These are phyloP conservation scores for Diplotaxis tenuifolia DNA, from an alignment of 345 rosid genomes.

Conservation along the genomic window DNA sequence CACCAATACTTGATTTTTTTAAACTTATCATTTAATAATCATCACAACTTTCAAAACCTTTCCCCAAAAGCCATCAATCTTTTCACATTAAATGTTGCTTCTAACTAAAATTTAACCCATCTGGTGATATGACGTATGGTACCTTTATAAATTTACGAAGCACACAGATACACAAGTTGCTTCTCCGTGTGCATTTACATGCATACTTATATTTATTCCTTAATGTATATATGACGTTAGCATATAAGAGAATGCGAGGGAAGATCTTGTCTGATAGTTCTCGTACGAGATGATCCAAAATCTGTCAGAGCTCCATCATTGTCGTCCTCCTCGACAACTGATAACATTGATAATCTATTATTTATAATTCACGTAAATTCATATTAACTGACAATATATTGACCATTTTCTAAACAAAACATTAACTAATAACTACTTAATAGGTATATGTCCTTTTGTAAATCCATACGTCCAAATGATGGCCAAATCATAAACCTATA, in stretches of 20 bases:
- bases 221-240: slow-evolving; percentile 21
- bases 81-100: slow-evolving; percentile 34
- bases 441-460: neutral
- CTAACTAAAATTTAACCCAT: slow-evolving; percentile 34
- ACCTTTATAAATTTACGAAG: neutral
- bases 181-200: neutral
- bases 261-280: slow-evolving; percentile 42
- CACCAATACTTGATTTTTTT: neutral
- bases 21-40: slow-evolving; percentile 31
- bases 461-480: slow-evolving; percentile 20
- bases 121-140: slow-evolving; percentile 29
- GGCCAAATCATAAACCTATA: slow-evolving; percentile 35
- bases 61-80: slow-evolving; percentile 23
- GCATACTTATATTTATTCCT: neutral
- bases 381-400: neutral
- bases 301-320: slow-evolving; percentile 42
- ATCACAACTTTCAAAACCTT: slow-evolving; percentile 34
- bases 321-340: slow-evolving; percentile 34
- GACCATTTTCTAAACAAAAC: neutral
- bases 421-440: neutral
- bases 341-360: neutral
- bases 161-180: slow-evolving; percentile 13
- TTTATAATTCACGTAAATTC: neutral
- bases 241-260: slow-evolving; percentile 3
- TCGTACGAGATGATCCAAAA: slow-evolving; percentile 42